Base-by-base conservation (phyloP, 1,284 basidiomycete species). In the Microbotryomycetes sp. region DNA sequence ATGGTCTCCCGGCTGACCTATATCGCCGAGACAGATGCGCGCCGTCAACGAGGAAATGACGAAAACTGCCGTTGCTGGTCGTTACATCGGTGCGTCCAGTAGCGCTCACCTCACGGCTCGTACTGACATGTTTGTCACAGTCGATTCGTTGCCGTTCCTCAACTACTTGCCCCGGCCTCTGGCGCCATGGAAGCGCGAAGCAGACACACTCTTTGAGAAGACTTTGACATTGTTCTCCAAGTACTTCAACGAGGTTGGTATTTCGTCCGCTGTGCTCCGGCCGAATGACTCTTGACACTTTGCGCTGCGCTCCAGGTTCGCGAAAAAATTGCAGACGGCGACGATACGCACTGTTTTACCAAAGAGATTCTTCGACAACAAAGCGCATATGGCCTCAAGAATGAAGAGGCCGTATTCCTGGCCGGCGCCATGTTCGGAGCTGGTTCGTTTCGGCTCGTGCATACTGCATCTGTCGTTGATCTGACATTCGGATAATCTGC, bases 101-200 rank as follows among this genome's bases (percentile, higher is more conserved):
- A n/a, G 15, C 9, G 27, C 13, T 24, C 18, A 4, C 31, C 13
- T 27, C 9, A 11, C 5, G 3, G 9, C 29, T 31, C 31, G 26
- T 41, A 41, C 11, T 11, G 18, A 41, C 35, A 41, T 28, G 6
- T 16, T 3, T 5, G 30, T 6, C 26, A 31, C 50, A 59, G 71
- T 73, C 53, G 70, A 73, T 57, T 70, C 71, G 15, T 46, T 73
- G 11, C 72, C 72, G 3, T 54, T 70, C 56, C 60, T 73, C 45
- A 71, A 71, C 47, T 56, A 62, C 28, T 47, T 73, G 1, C 72
- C 72, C 28, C 18, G 45, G 6, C 45, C 64, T 53, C 60, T 73
- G 21, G 70, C 72, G 23, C 64, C 70, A 2, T 73, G 71, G 70
- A 73, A 73, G 57, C 54, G 50, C 18, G 62, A 64, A 15, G 62